phyloP scores from a whole-genome alignment of 2,329 filamentous ascomycete genomes.

The Fusarium tupiense region DNA sequence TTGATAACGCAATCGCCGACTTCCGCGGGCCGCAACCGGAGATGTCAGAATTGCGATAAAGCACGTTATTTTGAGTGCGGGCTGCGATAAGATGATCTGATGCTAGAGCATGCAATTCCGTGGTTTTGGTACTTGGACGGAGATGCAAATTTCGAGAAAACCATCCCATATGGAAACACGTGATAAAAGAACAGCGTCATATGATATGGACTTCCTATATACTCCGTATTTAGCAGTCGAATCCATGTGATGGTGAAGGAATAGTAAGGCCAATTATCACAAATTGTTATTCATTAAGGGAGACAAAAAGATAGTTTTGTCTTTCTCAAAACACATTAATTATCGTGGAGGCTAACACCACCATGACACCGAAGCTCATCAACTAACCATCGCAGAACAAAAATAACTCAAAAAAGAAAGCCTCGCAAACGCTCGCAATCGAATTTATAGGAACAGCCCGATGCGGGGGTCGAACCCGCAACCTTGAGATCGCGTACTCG shows the following conservation, averaged over 20 bases:
- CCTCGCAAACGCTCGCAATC: constrained; percentile 36
- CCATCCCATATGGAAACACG: neutral
- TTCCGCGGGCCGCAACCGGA: constrained; percentile 45
- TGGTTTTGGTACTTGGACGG: constrained; percentile 21
- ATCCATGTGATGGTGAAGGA: neutral
- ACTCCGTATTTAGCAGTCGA: too few species aligned
- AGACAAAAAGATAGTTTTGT: neutral
- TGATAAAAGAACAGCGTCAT: neutral
- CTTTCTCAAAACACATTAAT: too few species aligned
- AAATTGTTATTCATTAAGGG: neutral
- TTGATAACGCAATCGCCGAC: constrained; percentile 40
- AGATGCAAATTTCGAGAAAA: constrained; percentile 31
- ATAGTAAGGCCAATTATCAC: too few species aligned
- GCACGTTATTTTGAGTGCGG: constrained; percentile 13
- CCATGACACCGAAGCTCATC: neutral
- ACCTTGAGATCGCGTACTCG: constrained; percentile 59
- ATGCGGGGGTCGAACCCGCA: constrained; percentile 64
- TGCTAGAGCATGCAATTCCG: constrained; percentile 3
- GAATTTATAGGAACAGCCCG: constrained; percentile 52
- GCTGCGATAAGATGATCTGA: constrained; percentile 9
- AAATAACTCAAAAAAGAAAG: constrained; percentile 24
- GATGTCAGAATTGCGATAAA: constrained; percentile 36
- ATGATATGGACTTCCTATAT: neutral
- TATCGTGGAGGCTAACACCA: neutral
- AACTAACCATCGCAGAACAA: neutral